Conservation (phyloP, 495 filamentous ascomycete genomes). For the Penicillium waksmanii region DNA sequence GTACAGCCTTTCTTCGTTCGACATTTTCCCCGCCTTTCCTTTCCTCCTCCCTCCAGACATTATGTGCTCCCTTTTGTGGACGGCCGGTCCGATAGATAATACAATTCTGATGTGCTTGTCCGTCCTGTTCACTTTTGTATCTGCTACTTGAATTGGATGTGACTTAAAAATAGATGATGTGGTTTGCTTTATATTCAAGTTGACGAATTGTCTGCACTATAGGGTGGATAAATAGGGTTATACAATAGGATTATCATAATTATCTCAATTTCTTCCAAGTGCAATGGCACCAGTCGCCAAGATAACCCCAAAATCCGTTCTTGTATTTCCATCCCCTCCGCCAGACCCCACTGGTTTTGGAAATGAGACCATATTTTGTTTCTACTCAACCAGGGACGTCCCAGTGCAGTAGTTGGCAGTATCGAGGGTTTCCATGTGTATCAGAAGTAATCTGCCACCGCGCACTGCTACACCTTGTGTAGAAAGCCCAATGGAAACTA, state of each 20-base stretch:
- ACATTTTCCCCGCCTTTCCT: slow-evolving; percentile 2
- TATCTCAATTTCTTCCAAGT: too few relatives aligned
- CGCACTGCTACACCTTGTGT: too few relatives aligned
- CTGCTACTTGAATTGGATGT: slow-evolving; percentile 6
- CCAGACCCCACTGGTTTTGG: too few relatives aligned
- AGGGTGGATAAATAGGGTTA: too few relatives aligned
- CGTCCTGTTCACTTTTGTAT: slow-evolving; percentile 8
- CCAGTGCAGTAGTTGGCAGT: background rate
- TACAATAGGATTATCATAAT: too few relatives aligned
- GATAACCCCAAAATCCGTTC: too few relatives aligned
- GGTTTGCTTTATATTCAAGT: background rate
- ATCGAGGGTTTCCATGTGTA: background rate
- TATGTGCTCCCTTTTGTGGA: slow-evolving; percentile 30
- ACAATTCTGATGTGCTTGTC: slow-evolving; percentile 22
- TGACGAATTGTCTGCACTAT: too few relatives aligned
- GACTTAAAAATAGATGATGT: slow-evolving; percentile 6
- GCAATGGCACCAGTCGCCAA: too few relatives aligned
- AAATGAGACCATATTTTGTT: too few relatives aligned
- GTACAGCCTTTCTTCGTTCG: slow-evolving; percentile 31
- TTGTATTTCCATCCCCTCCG: too few relatives aligned
- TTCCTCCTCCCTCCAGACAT: slow-evolving; percentile 12
- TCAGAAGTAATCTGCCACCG: background rate
- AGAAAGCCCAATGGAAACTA: too few relatives aligned
- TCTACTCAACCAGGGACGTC: too few relatives aligned
- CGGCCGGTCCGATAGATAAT: slow-evolving; percentile 44